Percentiles rank a stretch among this genome's conserved stretches.
These are phyloP conservation scores for Papilionanthe hybrid DNA, from an alignment of 116 monocot species.

Conservation along the genomic window DNA sequence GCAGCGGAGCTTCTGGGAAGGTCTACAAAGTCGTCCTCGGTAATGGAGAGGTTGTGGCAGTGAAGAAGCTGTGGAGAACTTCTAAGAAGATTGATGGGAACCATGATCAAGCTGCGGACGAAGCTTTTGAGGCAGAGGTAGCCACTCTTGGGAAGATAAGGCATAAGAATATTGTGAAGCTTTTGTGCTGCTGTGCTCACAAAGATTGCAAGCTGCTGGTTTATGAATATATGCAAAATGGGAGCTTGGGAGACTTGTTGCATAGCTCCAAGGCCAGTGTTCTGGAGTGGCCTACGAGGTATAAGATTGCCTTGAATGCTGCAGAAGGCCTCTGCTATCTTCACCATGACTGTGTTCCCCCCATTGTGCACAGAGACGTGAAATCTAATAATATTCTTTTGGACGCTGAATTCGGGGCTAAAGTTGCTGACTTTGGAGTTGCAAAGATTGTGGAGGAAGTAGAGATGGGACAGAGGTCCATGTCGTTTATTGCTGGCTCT, in stretches of 20 bases:
- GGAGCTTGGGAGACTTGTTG: slow-evolving; percentile 31
- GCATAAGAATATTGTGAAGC: slow-evolving; percentile 41
- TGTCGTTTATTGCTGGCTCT: slow-evolving; percentile 33
- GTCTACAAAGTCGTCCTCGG: slow-evolving; percentile 55
- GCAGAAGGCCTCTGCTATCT: slow-evolving; percentile 33
- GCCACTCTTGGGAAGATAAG: slow-evolving; percentile 32
- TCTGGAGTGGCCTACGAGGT: slow-evolving; percentile 33
- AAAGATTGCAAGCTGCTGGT: slow-evolving; percentile 37
- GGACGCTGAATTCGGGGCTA: slow-evolving; percentile 28
- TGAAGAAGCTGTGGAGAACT: slow-evolving; percentile 41
- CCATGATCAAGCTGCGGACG: not conserved
- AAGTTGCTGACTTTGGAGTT: slow-evolving; percentile 32
- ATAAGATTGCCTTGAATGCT: slow-evolving; percentile 23
- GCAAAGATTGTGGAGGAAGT: slow-evolving; percentile 20
- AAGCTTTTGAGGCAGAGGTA: slow-evolving; percentile 24
- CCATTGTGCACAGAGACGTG: slow-evolving; percentile 30
- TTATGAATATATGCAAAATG: slow-evolving; percentile 35
- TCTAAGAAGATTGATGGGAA: slow-evolving; percentile 8
- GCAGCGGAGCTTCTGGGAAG: slow-evolving; percentile 56
- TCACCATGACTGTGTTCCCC: slow-evolving; percentile 31
- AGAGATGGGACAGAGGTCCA: slow-evolving; percentile 16
- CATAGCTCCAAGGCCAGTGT: slow-evolving; percentile 18
- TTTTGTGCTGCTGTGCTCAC: slow-evolving; percentile 24
- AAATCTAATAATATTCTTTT: slow-evolving; percentile 35
- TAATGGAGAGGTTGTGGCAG: slow-evolving; percentile 38